A percentile compares a stretch with the other conserved stretches of the same genome.
phyloP scores from a whole-genome alignment of 2,329 filamentous ascomycete species.

The Botryotinia convoluta region DNA sequence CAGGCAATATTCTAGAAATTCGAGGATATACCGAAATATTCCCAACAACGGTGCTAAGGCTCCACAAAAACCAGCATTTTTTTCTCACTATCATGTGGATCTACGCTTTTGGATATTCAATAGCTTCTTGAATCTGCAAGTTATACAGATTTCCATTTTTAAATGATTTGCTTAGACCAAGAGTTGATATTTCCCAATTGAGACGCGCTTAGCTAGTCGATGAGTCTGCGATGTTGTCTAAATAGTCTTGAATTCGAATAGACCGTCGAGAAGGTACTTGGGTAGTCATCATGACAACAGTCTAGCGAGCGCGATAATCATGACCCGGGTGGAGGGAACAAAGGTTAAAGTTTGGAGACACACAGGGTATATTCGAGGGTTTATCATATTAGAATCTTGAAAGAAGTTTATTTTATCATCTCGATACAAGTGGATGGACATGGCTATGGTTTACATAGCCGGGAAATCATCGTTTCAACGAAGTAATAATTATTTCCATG shows the following conservation, averaged over 20 bases:
- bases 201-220: not conserved
- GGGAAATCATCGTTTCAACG: not conserved
- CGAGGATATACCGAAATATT: not conserved
- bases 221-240: not conserved
- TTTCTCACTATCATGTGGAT: not conserved
- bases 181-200: not conserved
- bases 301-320: not conserved
- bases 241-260: not conserved
- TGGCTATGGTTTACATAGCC: not conserved
- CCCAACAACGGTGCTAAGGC: not conserved
- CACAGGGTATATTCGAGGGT: not conserved
- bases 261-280: not conserved
- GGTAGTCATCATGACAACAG: not conserved
- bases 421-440: not conserved
- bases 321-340: not conserved
- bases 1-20: not conserved
- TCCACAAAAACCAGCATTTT: not conserved
- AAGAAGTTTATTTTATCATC: not conserved
- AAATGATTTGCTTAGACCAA: not conserved
- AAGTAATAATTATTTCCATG: not conserved
- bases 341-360: not conserved
- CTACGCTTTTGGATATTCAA: not conserved
- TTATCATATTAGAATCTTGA: not conserved
- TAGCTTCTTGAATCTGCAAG: not conserved
- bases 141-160: not conserved